A percentile compares a stretch with the other conserved stretches of the same genome.
These are phyloP conservation scores for Mycothermus thermophilus DNA, from an alignment of 495 filamentous ascomycete genomes.

Conservation along the genomic window DNA sequence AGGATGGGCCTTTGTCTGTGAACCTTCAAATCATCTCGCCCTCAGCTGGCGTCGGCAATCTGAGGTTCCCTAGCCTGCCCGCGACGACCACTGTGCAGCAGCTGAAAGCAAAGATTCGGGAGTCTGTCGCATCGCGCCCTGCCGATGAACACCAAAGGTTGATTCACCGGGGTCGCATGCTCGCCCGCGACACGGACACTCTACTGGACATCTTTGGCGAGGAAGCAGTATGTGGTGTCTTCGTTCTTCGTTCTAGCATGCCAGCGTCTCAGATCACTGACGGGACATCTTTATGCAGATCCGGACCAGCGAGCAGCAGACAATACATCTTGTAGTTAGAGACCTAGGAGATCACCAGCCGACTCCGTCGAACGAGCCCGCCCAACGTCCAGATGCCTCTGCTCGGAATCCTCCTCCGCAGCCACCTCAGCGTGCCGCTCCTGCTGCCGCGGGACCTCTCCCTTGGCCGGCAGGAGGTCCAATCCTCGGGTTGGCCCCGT, in stretches of 20 bases:
- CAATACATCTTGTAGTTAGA: constrained; percentile 52
- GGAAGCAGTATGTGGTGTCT: constrained; percentile 6
- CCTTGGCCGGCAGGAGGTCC: no score
- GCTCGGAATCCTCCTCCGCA: no score
- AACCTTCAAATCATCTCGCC: constrained; percentile 53
- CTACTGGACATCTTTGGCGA: constrained; percentile 41
- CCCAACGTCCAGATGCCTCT: not conserved
- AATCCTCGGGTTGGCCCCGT: no score
- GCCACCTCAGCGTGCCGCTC: no score
- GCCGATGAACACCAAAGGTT: constrained; percentile 44
- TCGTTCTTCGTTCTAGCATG: no score
- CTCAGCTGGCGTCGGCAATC: constrained; percentile 39
- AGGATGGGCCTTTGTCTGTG: constrained; percentile 21
- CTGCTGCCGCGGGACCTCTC: no score
- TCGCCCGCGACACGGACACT: constrained; percentile 38
- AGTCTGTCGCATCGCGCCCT: constrained; percentile 40
- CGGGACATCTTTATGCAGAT: no score
- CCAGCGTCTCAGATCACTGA: no score
- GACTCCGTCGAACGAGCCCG: constrained; percentile 4
- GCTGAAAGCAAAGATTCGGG: constrained; percentile 46
- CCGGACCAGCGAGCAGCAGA: constrained; percentile 30
- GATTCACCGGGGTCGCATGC: constrained; percentile 50
- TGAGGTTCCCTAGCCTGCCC: constrained; percentile 40
- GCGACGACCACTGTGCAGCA: constrained; percentile 43
- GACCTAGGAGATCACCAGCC: constrained; percentile 21